A percentile compares a stretch with the other conserved stretches of the same genome.
phyloP scores from a whole-genome alignment of 768 basidiomycete genomes.

The Phaffia australis region DNA sequence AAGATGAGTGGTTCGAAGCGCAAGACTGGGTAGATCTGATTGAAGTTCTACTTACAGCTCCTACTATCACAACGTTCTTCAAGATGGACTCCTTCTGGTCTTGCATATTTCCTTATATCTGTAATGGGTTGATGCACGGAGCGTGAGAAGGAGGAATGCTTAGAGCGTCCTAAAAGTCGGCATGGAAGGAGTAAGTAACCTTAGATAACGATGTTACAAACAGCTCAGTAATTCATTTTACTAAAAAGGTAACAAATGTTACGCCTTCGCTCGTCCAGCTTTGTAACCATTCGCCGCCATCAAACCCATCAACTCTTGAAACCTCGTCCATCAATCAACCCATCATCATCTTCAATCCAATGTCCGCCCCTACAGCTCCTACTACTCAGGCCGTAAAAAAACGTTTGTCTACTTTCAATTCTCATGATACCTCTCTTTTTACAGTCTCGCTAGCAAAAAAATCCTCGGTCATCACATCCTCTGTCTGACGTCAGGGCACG shows the following conservation, averaged over 20 bases:
- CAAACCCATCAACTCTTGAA: no score
- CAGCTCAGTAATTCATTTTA: background rate
- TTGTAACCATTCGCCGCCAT: no score
- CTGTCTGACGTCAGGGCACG: background rate
- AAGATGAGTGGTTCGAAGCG: no score
- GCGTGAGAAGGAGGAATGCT: background rate
- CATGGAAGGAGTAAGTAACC: background rate
- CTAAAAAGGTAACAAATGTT: no score
- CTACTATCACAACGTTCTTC: constrained; percentile 21
- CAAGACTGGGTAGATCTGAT: background rate
- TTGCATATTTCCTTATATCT: no score
- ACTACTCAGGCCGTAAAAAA: no score
- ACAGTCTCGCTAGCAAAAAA: background rate
- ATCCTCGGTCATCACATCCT: no score
- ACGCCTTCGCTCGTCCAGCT: no score
- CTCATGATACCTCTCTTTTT: background rate
- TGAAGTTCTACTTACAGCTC: constrained; percentile 11
- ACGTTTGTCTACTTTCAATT: background rate
- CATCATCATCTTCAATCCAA: no score
- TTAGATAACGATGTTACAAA: background rate
- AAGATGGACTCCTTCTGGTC: background rate
- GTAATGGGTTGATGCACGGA: no score
- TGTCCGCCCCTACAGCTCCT: no score
- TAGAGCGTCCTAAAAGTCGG: background rate
- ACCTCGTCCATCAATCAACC: no score